Base-by-base conservation (phyloP, 1,284 basidiomycete species). In the Prillingera fragicola region DNA sequence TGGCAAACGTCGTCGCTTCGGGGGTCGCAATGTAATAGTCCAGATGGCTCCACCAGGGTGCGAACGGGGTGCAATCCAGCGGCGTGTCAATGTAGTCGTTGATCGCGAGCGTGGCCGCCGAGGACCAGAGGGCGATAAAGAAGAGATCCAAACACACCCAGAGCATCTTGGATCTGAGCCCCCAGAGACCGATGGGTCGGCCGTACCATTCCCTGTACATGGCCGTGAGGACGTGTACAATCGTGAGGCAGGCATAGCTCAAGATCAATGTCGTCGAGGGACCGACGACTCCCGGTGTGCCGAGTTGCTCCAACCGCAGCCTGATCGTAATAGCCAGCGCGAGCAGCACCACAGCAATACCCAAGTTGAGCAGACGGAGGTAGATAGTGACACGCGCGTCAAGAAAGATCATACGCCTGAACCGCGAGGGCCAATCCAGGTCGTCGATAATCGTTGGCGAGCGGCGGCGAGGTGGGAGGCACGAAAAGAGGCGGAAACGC, bases 51-150 rank as follows among this genome's bases (percentile, higher is more conserved):
- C 70, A 69, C 67, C 67, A 68, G 8, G 67, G 59, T 4, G 45
- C 54, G 22, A 50, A 57, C 7, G 58, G 25, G 3, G 67, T 64
- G 53, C 78, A 78, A 38, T 72, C 60, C 33, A 78, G 63, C 5
- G 75, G 73, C n/a, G 75, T 75, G 14, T 74, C 74, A 48, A 78
- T 74, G 56, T 75, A 73, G 57, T 78, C 77, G 60, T 78, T 76
- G 51, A 75, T 72, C 1, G 74, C 59, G 17, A 78, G 65, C 0
- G 74, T 70, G 13, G 77, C 60, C 19, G 58, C 56, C 3, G 55
- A 58, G 13, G 60, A 63, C 69, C 69, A 69, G 10, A 70, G 45
- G 0, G 60, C 69, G 43, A 78, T 73, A 45, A 78, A 78, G 31
- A 78, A 51, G 24, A 79, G 63, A 54, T 76, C 75, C 13, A 69